A percentile compares a stretch with the other conserved stretches of the same genome.
phyloP scores from a whole-genome alignment of 2,329 filamentous ascomycete species.

The Aureobasidium namibiae region DNA sequence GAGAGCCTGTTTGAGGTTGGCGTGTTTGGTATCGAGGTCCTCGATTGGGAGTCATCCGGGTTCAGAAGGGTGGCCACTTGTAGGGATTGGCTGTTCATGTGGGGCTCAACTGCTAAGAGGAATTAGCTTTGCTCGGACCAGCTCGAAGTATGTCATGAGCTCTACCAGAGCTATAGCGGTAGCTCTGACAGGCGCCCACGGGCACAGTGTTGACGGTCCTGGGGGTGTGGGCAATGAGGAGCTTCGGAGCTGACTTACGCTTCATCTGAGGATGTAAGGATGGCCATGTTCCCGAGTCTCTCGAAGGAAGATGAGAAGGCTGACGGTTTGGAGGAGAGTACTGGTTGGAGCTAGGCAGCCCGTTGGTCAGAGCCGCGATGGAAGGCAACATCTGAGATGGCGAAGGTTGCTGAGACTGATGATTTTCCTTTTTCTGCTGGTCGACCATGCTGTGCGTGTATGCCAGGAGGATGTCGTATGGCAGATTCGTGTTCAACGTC shows the following conservation, averaged over 20 bases:
- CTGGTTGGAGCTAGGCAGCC: slow-evolving; percentile 23
- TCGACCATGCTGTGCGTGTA: slow-evolving; percentile 10
- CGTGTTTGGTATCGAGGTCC: slow-evolving; percentile 36
- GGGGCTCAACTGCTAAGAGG: not conserved
- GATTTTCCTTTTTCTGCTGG: slow-evolving; percentile 5
- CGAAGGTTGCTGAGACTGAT: slow-evolving; percentile 14
- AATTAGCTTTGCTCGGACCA: not conserved
- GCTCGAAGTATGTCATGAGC: not conserved
- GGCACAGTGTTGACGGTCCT: not conserved
- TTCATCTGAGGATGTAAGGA: slow-evolving; percentile 27
- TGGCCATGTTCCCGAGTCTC: slow-evolving; percentile 31
- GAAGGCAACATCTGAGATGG: slow-evolving; percentile 23
- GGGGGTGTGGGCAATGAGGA: not conserved
- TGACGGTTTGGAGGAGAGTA: slow-evolving; percentile 23
- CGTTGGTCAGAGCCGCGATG: slow-evolving; percentile 30
- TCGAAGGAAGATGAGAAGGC: slow-evolving; percentile 24
- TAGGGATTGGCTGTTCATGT: slow-evolving; percentile 30
- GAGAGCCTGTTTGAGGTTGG: slow-evolving; percentile 31
- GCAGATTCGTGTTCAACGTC: slow-evolving; percentile 2
- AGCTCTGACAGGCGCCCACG: not conserved
- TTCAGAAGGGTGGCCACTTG: slow-evolving; percentile 43
- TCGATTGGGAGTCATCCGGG: slow-evolving; percentile 40
- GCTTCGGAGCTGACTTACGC: slow-evolving; percentile 22
- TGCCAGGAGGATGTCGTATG: not conserved
- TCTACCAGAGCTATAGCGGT: not conserved